These are phyloP conservation scores for Pythium aquatile DNA, from an alignment of 352 stramenopile genomes.

Conservation along the genomic window DNA sequence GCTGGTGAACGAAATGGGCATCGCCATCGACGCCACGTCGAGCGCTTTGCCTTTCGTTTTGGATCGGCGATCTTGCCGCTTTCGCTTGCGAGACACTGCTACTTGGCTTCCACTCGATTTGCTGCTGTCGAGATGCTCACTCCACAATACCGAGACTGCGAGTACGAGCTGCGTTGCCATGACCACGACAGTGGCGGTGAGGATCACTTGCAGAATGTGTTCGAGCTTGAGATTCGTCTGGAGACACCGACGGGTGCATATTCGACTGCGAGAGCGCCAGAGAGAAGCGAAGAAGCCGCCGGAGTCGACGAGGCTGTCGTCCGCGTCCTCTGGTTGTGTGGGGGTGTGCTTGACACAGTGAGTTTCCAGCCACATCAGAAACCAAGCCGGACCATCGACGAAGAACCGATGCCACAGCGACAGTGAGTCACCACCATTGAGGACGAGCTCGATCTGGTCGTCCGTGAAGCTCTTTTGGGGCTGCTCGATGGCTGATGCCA, in stretches of 20 bases:
- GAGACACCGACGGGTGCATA: constrained; percentile 7
- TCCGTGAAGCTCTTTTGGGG: constrained; percentile 22
- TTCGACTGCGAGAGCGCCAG: background rate
- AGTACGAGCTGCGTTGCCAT: constrained; percentile 17
- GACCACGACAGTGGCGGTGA: constrained; percentile 6
- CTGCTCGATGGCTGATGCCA: constrained; percentile 19
- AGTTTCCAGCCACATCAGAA: constrained; percentile 38
- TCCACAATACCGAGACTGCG: constrained; percentile 10
- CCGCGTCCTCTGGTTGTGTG: background rate
- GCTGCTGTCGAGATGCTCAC: constrained; percentile 8
- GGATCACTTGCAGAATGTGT: background rate
- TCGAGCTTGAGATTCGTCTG: constrained; percentile 13
- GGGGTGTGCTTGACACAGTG: constrained; percentile 24
- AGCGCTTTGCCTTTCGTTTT: background rate
- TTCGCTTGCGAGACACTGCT: constrained; percentile 9
- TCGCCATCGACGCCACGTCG: background rate
- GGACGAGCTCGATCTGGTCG: constrained; percentile 20
- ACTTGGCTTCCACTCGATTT: background rate
- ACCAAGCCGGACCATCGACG: constrained; percentile 43
- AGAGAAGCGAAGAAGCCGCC: constrained; percentile 39
- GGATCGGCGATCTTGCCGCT: background rate
- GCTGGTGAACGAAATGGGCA: background rate
- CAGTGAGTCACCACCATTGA: constrained; percentile 39
- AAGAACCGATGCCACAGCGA: constrained; percentile 54
- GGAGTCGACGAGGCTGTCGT: constrained; percentile 16